Conservation (phyloP, 2,329 filamentous ascomycete species). For the Xylaria sp. region DNA sequence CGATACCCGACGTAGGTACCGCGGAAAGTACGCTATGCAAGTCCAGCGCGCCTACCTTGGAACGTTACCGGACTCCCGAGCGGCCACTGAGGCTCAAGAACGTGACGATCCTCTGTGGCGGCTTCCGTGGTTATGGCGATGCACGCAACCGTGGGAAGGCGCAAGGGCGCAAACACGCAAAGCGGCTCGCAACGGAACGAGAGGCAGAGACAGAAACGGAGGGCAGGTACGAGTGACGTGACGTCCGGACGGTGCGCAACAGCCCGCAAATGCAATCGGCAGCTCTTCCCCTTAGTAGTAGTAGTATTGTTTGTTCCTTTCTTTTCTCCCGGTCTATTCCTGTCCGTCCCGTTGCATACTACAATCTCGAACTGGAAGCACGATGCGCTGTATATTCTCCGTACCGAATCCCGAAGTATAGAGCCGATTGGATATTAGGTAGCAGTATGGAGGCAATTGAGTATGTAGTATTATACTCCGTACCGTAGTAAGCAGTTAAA, state of each 20-base stretch:
- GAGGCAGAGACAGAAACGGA: background rate
- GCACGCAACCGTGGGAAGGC: background rate
- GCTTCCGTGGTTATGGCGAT: background rate
- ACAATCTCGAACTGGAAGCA: background rate
- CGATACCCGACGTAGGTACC: background rate
- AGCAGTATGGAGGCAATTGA: background rate
- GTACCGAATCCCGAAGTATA: background rate
- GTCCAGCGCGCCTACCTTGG: slow-evolving; percentile 4
- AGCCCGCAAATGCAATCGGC: background rate
- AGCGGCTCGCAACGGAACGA: background rate
- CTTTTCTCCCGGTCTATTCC: background rate
- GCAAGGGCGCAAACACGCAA: background rate
- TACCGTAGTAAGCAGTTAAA: background rate
- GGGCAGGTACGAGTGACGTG: background rate
- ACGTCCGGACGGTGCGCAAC: background rate
- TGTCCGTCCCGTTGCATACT: background rate
- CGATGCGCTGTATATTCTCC: background rate
- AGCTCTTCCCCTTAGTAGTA: background rate
- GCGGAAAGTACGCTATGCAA: background rate
- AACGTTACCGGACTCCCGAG: slow-evolving; percentile 13
- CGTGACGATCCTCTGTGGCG: slow-evolving; percentile 1
- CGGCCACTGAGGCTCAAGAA: slow-evolving; percentile 12
- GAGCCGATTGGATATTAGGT: background rate
- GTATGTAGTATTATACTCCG: too few relatives aligned
- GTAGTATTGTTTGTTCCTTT: background rate